These are phyloP conservation scores for Vitis vinifera DNA, from an alignment of 164 flowering plant species.

Conservation along the genomic window DNA sequence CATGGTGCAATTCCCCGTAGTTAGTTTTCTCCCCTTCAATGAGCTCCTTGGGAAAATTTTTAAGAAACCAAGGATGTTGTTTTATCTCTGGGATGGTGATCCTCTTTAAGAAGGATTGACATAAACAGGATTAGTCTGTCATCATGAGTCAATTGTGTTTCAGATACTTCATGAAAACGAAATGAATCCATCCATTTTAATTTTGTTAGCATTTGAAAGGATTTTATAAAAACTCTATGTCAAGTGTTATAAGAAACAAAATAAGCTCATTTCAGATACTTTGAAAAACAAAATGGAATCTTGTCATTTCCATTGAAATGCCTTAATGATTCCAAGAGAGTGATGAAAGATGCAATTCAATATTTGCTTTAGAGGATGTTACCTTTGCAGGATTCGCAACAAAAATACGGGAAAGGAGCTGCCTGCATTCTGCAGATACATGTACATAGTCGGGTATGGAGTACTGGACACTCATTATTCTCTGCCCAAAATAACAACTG, in stretches of 20 bases:
- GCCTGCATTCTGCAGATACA: conserved; percentile 56
- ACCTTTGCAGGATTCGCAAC: conserved; percentile 74
- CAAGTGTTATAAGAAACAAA: too few relatives aligned
- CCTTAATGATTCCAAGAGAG: not conserved
- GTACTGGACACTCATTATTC: conserved; percentile 65
- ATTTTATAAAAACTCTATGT: not conserved
- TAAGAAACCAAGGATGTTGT: conserved; percentile 65
- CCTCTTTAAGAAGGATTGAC: conserved; percentile 38
- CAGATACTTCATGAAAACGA: not conserved
- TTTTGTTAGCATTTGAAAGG: not conserved
- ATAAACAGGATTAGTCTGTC: not conserved
- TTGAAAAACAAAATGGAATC: too few relatives aligned
- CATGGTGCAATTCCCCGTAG: conserved; percentile 15
- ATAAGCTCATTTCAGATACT: too few relatives aligned
- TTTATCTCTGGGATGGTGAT: conserved; percentile 72
- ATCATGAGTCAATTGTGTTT: not conserved
- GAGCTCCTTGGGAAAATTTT: conserved; percentile 55
- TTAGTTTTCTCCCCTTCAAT: conserved; percentile 50
- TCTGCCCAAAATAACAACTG: conserved; percentile 28
- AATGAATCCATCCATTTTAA: not conserved
- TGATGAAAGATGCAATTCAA: not conserved
- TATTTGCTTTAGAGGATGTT: not conserved
- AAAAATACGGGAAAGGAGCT: conserved; percentile 63
- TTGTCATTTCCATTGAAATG: too few relatives aligned
- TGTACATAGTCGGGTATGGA: conserved; percentile 70